Evolutionary conservation across 768 basidiomycete genomes (phyloP).

Genomic region (Calocera cornea): DNA sequence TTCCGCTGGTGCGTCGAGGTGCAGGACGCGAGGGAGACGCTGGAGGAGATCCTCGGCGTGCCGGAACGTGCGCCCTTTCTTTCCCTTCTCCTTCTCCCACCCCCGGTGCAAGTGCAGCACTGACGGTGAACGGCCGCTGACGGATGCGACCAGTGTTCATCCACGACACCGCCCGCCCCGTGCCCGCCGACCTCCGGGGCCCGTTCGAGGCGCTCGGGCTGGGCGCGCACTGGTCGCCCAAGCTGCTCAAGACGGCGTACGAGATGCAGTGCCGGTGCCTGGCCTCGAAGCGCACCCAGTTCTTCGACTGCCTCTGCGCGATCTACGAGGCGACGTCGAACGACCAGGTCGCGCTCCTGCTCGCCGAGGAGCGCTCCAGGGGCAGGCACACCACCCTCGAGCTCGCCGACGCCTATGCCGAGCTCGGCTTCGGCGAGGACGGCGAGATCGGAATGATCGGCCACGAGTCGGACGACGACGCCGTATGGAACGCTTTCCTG

Average conservation of each 20-base stretch:
- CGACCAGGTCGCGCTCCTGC: background rate
- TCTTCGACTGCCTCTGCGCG: background rate
- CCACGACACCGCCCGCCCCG: background rate
- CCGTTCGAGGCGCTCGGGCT: slow-evolving; percentile 1
- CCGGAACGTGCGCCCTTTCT: background rate
- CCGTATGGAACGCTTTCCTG: background rate
- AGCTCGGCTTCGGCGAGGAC: slow-evolving; percentile 1
- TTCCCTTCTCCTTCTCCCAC: too few species aligned
- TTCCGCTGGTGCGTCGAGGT: background rate
- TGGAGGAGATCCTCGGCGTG: background rate
- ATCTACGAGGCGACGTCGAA: background rate
- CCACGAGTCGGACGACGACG: background rate
- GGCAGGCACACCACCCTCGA: background rate
- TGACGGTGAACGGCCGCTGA: too few species aligned
- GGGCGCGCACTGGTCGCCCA: background rate
- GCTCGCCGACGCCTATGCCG: background rate
- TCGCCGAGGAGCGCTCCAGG: background rate
- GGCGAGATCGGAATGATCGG: background rate
- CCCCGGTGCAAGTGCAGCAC: too few species aligned
- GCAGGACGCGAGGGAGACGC: background rate
- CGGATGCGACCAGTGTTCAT: background rate
- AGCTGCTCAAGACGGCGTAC: background rate
- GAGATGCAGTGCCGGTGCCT: background rate
- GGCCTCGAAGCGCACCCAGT: background rate
- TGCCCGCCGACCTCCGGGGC: background rate